Percentiles rank a stretch among this genome's conserved stretches.
Evolutionary conservation across 1,139 yeast species (phyloP).

Genomic region (Saccharomyces pastorianus): DNA sequence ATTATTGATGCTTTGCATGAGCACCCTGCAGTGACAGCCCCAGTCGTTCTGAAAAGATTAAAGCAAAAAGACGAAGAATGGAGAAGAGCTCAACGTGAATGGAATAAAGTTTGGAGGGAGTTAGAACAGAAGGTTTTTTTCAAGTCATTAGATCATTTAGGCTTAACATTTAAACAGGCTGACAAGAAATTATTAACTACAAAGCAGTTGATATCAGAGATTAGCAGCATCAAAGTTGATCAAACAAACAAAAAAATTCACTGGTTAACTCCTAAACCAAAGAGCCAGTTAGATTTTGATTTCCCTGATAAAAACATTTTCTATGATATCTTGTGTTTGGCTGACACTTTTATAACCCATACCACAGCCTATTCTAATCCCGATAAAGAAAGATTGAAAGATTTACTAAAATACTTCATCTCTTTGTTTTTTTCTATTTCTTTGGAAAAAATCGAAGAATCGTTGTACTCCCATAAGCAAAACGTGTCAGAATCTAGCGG

Average conservation of each 20-base stretch:
- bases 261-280: slow-evolving; percentile 80
- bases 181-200: slow-evolving; percentile 88
- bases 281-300: slow-evolving; percentile 65
- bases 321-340: slow-evolving; percentile 63
- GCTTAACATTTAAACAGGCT: slow-evolving; percentile 90
- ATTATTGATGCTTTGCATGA: slow-evolving; percentile 94
- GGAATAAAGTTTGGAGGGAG: slow-evolving; percentile 99
- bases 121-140: slow-evolving; percentile 91
- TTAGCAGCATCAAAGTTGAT: slow-evolving; percentile 85
- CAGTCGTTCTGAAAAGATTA: slow-evolving; percentile 80
- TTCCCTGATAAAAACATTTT: slow-evolving; percentile 63
- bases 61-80: slow-evolving; percentile 98
- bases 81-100: slow-evolving; percentile 96
- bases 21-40: slow-evolving; percentile 90
- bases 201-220: slow-evolving; percentile 82
- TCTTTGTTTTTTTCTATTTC: slow-evolving; percentile 27
- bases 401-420: slow-evolving; percentile 59
- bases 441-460: slow-evolving; percentile 30
- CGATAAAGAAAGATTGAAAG: slow-evolving; percentile 72
- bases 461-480: slow-evolving; percentile 28
- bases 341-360: slow-evolving; percentile 60
- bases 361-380: slow-evolving; percentile 68
- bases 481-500: slow-evolving; percentile 14
- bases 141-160: slow-evolving; percentile 90
- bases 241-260: slow-evolving; percentile 69